Percentiles rank a stretch among this genome's conserved stretches.
phyloP scores from a whole-genome alignment of 2,329 filamentous ascomycete species.

The Gyromitra esculenta region DNA sequence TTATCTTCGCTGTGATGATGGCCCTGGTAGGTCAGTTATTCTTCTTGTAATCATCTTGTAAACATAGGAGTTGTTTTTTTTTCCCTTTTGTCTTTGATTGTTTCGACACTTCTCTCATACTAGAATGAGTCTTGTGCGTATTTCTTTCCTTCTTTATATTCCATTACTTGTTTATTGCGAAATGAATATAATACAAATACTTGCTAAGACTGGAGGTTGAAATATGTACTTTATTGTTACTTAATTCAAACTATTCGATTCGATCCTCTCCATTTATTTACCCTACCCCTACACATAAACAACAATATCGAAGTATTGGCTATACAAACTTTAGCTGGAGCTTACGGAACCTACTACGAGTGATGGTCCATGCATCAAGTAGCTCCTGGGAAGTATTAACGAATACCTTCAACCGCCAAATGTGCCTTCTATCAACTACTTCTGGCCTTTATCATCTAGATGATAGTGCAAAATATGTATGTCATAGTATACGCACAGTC shows the following conservation, averaged over 20 bases:
- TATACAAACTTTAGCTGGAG: no score
- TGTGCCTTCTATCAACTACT: no score
- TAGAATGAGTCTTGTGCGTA: background rate
- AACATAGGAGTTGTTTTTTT: background rate
- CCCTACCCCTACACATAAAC: background rate
- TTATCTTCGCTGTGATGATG: background rate
- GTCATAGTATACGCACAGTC: no score
- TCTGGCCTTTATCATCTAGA: no score
- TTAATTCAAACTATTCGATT: background rate
- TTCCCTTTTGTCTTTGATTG: background rate
- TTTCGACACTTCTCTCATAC: background rate
- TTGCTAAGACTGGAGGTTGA: background rate
- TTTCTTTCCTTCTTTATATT: background rate
- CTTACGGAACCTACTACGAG: no score
- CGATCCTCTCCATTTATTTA: background rate
- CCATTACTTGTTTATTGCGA: background rate
- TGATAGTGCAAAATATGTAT: no score
- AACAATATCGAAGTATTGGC: no score
- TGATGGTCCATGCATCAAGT: no score
- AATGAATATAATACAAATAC: background rate
- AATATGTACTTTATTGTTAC: slow-evolving; percentile 4
- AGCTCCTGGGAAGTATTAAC: no score
- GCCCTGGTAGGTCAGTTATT: slow-evolving; percentile 32
- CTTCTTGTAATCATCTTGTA: slow-evolving; percentile 11
- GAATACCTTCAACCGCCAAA: no score